phyloP scores from a whole-genome alignment of 1,284 basidiomycete species.

The Rhodotorula sp. region DNA sequence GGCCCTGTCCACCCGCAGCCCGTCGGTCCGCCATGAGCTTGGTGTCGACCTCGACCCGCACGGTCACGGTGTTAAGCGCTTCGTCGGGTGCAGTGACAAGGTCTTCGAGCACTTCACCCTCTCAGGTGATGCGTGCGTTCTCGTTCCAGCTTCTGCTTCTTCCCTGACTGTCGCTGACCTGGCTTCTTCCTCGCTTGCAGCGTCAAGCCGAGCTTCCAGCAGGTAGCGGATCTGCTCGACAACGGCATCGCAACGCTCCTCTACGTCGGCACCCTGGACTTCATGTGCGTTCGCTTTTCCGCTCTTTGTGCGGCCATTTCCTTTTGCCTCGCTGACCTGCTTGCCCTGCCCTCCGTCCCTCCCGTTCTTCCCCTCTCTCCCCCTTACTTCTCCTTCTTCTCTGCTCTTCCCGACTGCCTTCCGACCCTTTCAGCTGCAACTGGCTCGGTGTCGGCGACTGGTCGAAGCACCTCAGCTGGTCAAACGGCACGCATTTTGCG shows the following conservation, averaged over 20 bases:
- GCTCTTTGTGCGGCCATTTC: background rate
- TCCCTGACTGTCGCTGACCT: too few relatives aligned
- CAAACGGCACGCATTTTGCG: slow-evolving; percentile 32
- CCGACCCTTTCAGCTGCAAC: slow-evolving; percentile 36
- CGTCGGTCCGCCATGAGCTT: slow-evolving; percentile 34
- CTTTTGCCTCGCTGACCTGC: too few relatives aligned
- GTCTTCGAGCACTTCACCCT: slow-evolving; percentile 40
- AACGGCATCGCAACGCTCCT: slow-evolving; percentile 9
- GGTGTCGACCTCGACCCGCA: slow-evolving; percentile 43
- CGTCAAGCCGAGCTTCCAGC: slow-evolving; percentile 8
- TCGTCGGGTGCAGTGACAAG: slow-evolving; percentile 42
- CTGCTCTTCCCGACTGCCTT: too few relatives aligned
- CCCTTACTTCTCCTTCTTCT: too few relatives aligned
- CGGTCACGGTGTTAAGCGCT: slow-evolving; percentile 37
- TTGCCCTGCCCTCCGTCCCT: too few relatives aligned
- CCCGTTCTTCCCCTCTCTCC: too few relatives aligned
- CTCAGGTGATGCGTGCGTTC: slow-evolving; percentile 41
- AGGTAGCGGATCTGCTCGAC: slow-evolving; percentile 8
- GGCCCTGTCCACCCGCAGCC: background rate
- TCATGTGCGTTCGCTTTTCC: slow-evolving; percentile 13
- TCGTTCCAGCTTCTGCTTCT: background rate
- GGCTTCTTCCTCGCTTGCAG: background rate
- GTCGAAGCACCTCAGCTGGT: slow-evolving; percentile 41
- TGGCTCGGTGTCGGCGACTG: slow-evolving; percentile 40
- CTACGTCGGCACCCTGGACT: slow-evolving; percentile 43